phyloP scores from a whole-genome alignment of 306 rosid species.

The Vachellia pachyceras region DNA sequence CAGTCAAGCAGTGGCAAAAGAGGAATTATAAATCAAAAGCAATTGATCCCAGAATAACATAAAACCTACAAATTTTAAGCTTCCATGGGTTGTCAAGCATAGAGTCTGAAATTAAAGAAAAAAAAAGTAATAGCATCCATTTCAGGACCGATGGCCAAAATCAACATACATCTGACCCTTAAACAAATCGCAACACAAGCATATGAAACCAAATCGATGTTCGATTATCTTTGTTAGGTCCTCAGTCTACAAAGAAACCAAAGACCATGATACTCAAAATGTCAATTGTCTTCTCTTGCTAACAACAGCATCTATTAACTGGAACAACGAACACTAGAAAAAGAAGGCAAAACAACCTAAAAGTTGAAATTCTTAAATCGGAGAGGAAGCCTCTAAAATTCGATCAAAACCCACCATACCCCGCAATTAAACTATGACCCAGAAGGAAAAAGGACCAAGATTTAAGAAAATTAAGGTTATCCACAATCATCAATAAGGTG shows the following conservation, averaged over 20 bases:
- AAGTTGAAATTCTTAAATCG: conserved; percentile 30
- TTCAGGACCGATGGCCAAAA: not conserved
- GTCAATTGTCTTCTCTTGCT: too few species aligned
- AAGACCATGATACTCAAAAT: too few species aligned
- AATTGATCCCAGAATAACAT: too few species aligned
- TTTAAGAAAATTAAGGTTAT: conserved; percentile 37
- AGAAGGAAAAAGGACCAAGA: conserved; percentile 9
- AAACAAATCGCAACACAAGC: not conserved
- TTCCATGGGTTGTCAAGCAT: not conserved
- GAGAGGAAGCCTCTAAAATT: not conserved
- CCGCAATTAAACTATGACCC: conserved; percentile 31
- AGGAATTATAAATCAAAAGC: too few species aligned
- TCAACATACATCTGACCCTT: not conserved
- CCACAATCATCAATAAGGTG: not conserved
- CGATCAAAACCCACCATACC: conserved; percentile 17
- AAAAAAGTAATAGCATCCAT: not conserved
- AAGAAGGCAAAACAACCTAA: too few species aligned
- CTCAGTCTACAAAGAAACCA: too few species aligned
- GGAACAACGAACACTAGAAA: too few species aligned
- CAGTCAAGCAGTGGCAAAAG: not conserved
- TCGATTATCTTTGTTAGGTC: too few species aligned
- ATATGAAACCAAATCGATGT: too few species aligned
- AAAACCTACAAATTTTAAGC: not conserved
- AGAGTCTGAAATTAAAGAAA: not conserved
- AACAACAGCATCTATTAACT: too few species aligned